Conservation (phyloP, 2,329 filamentous ascomycete genomes). For the Botrytis galanthina region DNA sequence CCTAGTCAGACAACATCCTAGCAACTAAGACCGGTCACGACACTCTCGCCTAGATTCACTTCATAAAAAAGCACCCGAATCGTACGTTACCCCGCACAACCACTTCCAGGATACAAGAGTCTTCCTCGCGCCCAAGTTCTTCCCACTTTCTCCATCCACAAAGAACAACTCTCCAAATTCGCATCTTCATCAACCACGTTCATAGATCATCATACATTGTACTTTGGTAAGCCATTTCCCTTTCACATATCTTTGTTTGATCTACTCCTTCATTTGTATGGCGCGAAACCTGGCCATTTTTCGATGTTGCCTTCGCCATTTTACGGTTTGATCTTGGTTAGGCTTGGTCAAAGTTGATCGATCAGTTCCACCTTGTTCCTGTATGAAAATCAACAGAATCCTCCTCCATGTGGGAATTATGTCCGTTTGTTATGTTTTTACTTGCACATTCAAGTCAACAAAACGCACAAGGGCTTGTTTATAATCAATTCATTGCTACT, state of each 20-base stretch:
- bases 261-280: background rate
- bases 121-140: background rate
- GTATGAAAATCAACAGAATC: background rate
- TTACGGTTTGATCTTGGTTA: background rate
- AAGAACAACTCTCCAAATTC: background rate
- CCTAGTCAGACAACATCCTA: background rate
- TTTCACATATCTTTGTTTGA: background rate
- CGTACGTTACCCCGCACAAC: background rate
- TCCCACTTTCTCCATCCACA: background rate
- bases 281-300: background rate
- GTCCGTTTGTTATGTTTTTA: background rate
- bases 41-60: background rate
- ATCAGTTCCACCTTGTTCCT: background rate
- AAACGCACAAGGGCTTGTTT: background rate
- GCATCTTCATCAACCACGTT: background rate
- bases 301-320: background rate
- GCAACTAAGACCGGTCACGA: background rate
- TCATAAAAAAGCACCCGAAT: background rate
- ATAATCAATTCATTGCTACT: background rate
- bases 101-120: background rate
- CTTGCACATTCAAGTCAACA: background rate
- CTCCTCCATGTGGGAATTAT: background rate
- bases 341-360: background rate
- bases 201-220: background rate
- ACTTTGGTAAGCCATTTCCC: background rate